phyloP scores from a whole-genome alignment of 1,284 basidiomycete species.

The Boletus hoseneyae region DNA sequence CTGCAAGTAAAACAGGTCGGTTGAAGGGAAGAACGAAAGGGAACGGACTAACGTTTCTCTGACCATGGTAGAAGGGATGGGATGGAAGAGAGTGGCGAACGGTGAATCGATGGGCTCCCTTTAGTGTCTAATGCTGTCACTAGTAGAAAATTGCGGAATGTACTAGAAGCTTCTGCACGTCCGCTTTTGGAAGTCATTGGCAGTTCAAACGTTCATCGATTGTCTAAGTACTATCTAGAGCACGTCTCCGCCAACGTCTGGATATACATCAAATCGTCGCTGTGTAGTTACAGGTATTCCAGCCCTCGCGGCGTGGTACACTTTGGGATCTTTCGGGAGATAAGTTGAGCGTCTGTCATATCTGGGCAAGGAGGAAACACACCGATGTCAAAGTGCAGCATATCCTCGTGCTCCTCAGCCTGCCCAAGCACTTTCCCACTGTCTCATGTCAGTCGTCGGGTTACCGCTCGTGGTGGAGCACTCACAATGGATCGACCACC shows the following conservation, averaged over 20 bases:
- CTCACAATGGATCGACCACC: conserved; percentile 86
- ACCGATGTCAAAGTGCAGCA: conserved; percentile 83
- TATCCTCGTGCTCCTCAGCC: conserved; percentile 77
- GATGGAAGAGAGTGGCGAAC: conserved; percentile 17
- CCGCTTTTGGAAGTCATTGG: conserved; percentile 26
- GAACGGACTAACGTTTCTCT: conserved; percentile 56
- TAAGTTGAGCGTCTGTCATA: conserved; percentile 1
- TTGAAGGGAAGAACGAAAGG: conserved; percentile 2
- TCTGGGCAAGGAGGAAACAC: conserved; percentile 31
- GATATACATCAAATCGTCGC: conserved; percentile 89
- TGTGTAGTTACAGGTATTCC: conserved; percentile 89
- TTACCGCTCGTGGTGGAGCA: neutral
- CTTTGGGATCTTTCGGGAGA: conserved; percentile 59
- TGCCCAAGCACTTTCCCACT: conserved; percentile 83
- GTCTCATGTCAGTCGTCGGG: conserved; percentile 10
- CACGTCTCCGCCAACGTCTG: conserved; percentile 52
- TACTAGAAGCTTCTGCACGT: conserved; percentile 34
- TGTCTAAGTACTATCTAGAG: conserved; percentile 1
- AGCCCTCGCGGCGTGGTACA: conserved; percentile 65
- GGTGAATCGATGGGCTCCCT: conserved; percentile 11
- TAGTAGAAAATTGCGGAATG: conserved; percentile 36
- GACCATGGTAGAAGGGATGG: conserved; percentile 47
- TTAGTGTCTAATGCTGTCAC: conserved; percentile 27
- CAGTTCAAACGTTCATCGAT: neutral
- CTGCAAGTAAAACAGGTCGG: conserved; percentile 37